Conservation (phyloP, 768 basidiomycete genomes). For the Russula foetens region DNA sequence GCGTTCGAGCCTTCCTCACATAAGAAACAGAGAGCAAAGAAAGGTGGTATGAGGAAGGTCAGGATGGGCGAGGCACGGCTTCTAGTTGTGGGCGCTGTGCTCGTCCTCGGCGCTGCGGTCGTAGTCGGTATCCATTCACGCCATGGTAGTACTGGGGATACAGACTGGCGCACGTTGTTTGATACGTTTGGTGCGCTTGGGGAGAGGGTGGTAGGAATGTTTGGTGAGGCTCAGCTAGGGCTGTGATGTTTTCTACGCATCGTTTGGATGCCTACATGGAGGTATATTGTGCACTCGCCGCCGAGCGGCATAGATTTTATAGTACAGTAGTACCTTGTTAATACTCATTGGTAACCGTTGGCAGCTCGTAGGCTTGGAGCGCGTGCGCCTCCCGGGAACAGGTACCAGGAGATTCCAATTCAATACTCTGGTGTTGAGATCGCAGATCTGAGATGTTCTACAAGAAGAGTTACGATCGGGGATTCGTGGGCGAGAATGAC, state of each 20-base stretch:
- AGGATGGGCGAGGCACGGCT: constrained; percentile 22
- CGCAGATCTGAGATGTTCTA: too few relatives aligned
- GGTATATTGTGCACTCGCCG: background rate
- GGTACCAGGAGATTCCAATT: too few relatives aligned
- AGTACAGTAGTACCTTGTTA: background rate
- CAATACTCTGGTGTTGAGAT: too few relatives aligned
- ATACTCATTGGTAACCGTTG: background rate
- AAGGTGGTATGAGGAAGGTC: background rate
- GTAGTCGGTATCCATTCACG: constrained; percentile 33
- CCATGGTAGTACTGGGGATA: background rate
- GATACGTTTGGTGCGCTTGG: constrained; percentile 7
- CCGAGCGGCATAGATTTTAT: background rate
- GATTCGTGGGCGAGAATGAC: too few relatives aligned
- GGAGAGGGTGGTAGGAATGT: constrained; percentile 5
- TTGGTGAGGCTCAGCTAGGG: background rate
- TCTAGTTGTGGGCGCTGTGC: constrained; percentile 55
- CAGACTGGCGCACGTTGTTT: constrained; percentile 1
- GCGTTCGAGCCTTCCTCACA: constrained; percentile 27
- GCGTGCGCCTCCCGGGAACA: too few relatives aligned
- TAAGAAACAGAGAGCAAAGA: constrained; percentile 20
- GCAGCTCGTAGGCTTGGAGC: too few relatives aligned
- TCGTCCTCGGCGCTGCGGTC: constrained; percentile 64
- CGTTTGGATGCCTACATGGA: background rate
- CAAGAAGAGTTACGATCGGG: too few relatives aligned
- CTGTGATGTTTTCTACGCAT: background rate